Evolutionary conservation across 371 early-diverging fungal genomes (phyloP), one percentile per base, ranked within the genome.

Genomic region (Mucor sp.): DNA sequence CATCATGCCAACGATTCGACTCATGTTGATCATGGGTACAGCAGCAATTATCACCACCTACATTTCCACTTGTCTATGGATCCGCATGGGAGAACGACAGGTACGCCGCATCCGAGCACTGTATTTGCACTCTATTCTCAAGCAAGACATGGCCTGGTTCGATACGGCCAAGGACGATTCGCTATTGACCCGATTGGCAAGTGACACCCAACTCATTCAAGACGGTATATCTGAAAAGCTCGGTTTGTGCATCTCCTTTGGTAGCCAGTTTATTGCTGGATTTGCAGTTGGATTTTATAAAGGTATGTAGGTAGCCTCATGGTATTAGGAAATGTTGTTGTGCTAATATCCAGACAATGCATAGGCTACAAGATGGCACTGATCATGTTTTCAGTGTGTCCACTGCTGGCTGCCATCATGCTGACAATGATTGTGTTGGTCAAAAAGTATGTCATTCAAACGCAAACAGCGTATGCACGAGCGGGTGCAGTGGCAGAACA

Each of bases 71-170:
- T 68, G 71, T 47, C 68, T 73, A 43, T 81, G 81, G 81, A 67
- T 78, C 27, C 27, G 72, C 7, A 71, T 74, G 15, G 81, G 76
- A 12, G 72, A 72, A 43, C 62, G 62, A 32, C 74, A 73, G 37
- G 66, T 74, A 5, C 69, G 77, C 12, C 66, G 79, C 12, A 81
- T 81, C n/a, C 68, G 79, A 66, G 48, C 47, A 15, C 23, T 55
- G 2, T 93, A 90, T 48, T 84, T 94, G 53, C 81, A 79, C 44
- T 75, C 94, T 0, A 79, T 94, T 30, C 72, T 98, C 32, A 85
- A 90, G 12, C 96, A 97, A 75, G 93, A 97, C 43, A 86, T 94
- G 59, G 85, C 85, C 14, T 98, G 92, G 90, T 96, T 94, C 69
- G 98, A 98, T 65, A 72, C 72, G 12, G 74, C 81, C 30, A 76